Evolutionary conservation across 768 basidiomycete genomes (phyloP), one percentile per base, ranked within the genome.

Genomic region (Naganishia vaughanmartiniae): DNA sequence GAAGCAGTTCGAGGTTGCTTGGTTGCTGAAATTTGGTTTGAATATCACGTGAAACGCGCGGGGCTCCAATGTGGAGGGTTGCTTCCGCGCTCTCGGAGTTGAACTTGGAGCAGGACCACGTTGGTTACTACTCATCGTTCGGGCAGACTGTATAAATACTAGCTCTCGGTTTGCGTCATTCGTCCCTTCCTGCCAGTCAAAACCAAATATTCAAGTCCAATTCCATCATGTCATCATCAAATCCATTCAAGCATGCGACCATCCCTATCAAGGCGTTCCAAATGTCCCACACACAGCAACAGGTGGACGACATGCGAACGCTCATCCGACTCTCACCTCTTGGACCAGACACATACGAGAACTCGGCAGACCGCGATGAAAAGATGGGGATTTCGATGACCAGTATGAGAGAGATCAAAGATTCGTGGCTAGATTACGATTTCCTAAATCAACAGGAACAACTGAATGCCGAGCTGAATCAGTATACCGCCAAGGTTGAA

Each of bases 331-430:
- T 60, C 15, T 60, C 68, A 4, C 55, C 68, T n/a, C 56, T 69
- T 45, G 56, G 51, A 15, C 68, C 68, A 9, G 36, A 36, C 55
- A 54, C 39, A 19, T 69, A 45, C 68, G 68, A 69, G 46, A 69
- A 69, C 33, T 11, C 31, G 10, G 19, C 33, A 19, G 46, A 17
- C 1, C 54, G 45, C 4, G 28, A 48, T 2, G 56, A 54, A 19
- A 42, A 58, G 46, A 58, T 55, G 55, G 68, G 68, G 7, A 42
- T 63, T 6, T 58, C 68, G 24, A 53, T 42, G 31, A 26, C 24
- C 19, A 58, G 68, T 33, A 69, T 69, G 68, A n/a, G 48, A 21
- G 30, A 17, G 14, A 69, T 54, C 26, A 53, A 28, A 11, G 21
- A 58, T 24, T 34, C 56, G 12, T 69, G 68, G 68, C 30, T 69